Percentiles rank a stretch among this genome's conserved stretches.
These are phyloP conservation scores for Kockovaella imperatae DNA, from an alignment of 768 basidiomycete species.

Conservation along the genomic window DNA sequence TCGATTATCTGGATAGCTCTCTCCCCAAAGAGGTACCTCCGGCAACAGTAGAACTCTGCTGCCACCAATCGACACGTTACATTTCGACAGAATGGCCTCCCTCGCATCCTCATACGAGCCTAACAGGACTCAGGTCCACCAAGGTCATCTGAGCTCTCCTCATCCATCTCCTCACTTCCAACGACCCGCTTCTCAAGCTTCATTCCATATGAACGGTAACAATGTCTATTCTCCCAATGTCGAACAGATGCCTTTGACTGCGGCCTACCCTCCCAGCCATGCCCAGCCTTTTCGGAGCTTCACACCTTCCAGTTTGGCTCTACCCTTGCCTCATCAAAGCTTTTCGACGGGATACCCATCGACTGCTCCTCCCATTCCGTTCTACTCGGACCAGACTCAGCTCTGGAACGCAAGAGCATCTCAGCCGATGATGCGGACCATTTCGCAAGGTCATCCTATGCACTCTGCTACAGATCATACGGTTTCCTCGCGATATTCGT, in stretches of 20 bases:
- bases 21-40: not conserved
- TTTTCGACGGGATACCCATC: conserved; percentile 8
- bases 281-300: conserved; percentile 10
- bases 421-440: conserved; percentile 28
- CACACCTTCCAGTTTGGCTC: conserved; percentile 7
- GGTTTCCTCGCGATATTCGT: conserved; percentile 27
- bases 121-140: no score
- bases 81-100: conserved; percentile 20
- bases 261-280: conserved; percentile 2
- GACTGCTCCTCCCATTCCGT: conserved; percentile 18
- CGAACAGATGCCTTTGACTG: not conserved
- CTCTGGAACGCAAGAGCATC: conserved; percentile 21
- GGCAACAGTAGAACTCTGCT: not conserved
- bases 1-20: not conserved
- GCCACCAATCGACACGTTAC: not conserved
- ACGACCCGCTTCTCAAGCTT: conserved; percentile 28
- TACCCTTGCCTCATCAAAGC: conserved; percentile 9
- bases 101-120: no score
- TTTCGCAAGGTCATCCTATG: conserved; percentile 36
- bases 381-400: conserved; percentile 14
- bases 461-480: conserved; percentile 33
- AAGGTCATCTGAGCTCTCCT: conserved; percentile 26
- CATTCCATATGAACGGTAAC: conserved; percentile 20
- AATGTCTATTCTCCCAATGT: conserved; percentile 15
- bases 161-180: conserved; percentile 22